Base-by-base conservation (phyloP, 352 stramenopile species). In the Globisporangium solare region DNA sequence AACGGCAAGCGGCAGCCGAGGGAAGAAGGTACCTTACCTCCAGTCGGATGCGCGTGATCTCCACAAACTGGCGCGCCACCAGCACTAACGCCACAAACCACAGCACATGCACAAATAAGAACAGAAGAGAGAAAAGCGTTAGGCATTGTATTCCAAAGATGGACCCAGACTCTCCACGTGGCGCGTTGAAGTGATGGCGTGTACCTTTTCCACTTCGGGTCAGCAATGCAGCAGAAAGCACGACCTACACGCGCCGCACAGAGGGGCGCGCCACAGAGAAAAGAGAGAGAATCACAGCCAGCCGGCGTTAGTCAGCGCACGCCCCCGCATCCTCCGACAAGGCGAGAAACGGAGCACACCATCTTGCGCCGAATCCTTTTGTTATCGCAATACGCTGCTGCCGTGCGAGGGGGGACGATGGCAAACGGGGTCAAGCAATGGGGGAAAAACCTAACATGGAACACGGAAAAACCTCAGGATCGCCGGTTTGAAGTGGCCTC, bases 21-120 rank as follows among this genome's bases (percentile, higher is more conserved):
- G 41, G 7, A 24, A 7, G 24, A 40, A 51, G 21, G 13, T n/a
- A n/a, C 52, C 32, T 5, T 55, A 94, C 84, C 86, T 99, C 97
- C 27, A 99, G 86, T 45, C 97, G 92, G 53, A 99, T 97, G 32
- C 97, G 90, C 61, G 95, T 98, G 87, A 99, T 99, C 74, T 99
- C 96, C 32, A 99, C 96, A 79, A 99, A 99, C 78, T 99, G 97
- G 41, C 97, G 88, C 43, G 95, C 95, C 27, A 99, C 83, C 41
- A 99, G 71, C 61, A 95, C 85, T 95, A 68, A 8, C 32, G 57
- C 37, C 17, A 58, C 12, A 51, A 22, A 17, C 41, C 49, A 63
- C 12, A 53, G 18, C 24, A 27, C 24, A 27, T 27, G 24, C 2
- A 27, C 24, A 5, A 27, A n/a, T n/a, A n/a, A n/a, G n/a, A n/a